These are phyloP conservation scores for Clitopilus hobsonii DNA, from an alignment of 768 basidiomycete species.

Conservation along the genomic window DNA sequence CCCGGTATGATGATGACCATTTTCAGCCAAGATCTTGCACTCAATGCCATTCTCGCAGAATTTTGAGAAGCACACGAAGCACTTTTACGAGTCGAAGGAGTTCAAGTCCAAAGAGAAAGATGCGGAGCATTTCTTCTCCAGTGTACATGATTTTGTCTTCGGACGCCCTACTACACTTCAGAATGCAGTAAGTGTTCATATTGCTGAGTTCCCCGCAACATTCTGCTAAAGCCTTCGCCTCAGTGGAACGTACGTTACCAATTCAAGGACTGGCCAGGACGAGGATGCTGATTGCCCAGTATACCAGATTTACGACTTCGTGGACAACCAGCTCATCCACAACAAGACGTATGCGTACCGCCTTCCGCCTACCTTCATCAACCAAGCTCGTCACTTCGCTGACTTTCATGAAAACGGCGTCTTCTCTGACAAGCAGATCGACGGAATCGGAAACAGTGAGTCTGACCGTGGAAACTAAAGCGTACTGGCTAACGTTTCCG, in stretches of 20 bases:
- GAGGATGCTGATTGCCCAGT: too few species aligned
- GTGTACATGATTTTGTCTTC: constrained; percentile 66
- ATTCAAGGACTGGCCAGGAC: too few species aligned
- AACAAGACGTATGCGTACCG: constrained; percentile 79
- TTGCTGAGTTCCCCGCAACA: too few species aligned
- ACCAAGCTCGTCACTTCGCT: constrained; percentile 71
- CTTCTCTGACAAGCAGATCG: constrained; percentile 60
- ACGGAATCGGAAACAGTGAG: constrained; percentile 76
- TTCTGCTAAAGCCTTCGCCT: too few species aligned
- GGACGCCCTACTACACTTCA: constrained; percentile 62
- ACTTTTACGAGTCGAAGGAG: constrained; percentile 55
- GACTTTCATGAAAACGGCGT: constrained; percentile 76
- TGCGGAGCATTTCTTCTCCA: constrained; percentile 62
- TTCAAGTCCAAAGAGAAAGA: constrained; percentile 60
- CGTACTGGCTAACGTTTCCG: not conserved
- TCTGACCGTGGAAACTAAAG: too few species aligned
- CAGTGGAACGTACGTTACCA: constrained; percentile 86
- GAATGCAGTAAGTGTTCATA: constrained; percentile 64
- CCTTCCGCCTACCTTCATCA: constrained; percentile 67
- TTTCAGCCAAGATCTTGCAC: too few species aligned
- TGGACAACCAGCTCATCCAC: constrained; percentile 72
- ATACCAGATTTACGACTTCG: constrained; percentile 66
- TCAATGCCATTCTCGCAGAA: too few species aligned
- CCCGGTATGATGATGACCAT: too few species aligned
- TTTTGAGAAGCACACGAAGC: constrained; percentile 60